Conservation (phyloP, 768 basidiomycete species). For the Obba rivulosa region DNA sequence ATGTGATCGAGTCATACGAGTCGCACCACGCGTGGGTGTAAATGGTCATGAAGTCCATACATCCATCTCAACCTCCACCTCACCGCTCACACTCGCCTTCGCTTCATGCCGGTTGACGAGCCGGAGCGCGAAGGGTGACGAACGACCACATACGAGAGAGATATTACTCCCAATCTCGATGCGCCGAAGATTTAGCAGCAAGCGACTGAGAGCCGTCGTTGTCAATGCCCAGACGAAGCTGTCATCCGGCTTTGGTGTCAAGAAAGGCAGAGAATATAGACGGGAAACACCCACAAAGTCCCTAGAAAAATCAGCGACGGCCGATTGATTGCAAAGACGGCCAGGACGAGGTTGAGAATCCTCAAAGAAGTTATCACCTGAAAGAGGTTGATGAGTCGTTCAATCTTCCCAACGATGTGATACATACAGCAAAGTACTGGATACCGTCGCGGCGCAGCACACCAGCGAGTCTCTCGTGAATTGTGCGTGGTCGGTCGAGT, state of each 20-base stretch:
- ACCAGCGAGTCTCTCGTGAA: slow-evolving; percentile 20
- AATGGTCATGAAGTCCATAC: too few species aligned
- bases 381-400: neutral
- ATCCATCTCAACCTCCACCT: too few species aligned
- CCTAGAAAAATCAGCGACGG: slow-evolving; percentile 22
- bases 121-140: neutral
- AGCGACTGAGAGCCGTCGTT: slow-evolving; percentile 28
- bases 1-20: too few species aligned
- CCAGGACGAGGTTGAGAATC: slow-evolving; percentile 22
- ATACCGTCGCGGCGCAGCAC: slow-evolving; percentile 32
- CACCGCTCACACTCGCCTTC: too few species aligned
- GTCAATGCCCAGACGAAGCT: slow-evolving; percentile 33
- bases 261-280: too few species aligned
- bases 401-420: neutral
- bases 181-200: slow-evolving; percentile 28
- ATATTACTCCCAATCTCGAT: slow-evolving; percentile 20
- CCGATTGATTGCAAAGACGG: slow-evolving; percentile 8
- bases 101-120: too few species aligned
- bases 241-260: too few species aligned
- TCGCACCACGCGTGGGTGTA: too few species aligned
- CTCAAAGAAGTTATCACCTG: slow-evolving; percentile 23
- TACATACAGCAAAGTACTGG: slow-evolving; percentile 29
- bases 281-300: slow-evolving; percentile 18
- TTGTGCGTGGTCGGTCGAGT: slow-evolving; percentile 27
- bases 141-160: neutral